These are phyloP conservation scores for Diaporthe longicolla DNA, from an alignment of 2,329 filamentous ascomycete genomes.

Conservation along the genomic window DNA sequence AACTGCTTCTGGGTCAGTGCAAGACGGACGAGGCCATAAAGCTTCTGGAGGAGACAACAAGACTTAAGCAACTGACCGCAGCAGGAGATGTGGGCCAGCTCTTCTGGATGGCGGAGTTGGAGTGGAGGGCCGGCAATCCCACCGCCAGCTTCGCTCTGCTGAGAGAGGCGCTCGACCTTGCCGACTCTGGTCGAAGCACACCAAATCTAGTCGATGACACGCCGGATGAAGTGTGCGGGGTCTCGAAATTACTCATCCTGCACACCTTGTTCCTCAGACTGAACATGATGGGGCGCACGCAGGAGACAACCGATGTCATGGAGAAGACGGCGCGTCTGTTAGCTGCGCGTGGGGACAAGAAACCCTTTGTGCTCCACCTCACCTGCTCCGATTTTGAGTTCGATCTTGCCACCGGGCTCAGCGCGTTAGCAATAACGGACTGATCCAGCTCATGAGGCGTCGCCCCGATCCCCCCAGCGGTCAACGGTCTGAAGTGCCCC, in stretches of 20 bases:
- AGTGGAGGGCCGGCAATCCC: conserved; percentile 27
- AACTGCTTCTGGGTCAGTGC: conserved; percentile 7
- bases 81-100: background rate
- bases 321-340: background rate
- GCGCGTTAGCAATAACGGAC: background rate
- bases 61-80: background rate
- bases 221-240: background rate
- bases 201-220: background rate
- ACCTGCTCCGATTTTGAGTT: conserved; percentile 17
- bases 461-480: too few relatives aligned
- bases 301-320: background rate
- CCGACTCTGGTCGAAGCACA: background rate
- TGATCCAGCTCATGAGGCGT: background rate
- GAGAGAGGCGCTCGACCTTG: background rate
- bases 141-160: conserved; percentile 10
- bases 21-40: background rate
- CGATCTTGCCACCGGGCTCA: background rate
- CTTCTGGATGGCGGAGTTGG: conserved; percentile 35
- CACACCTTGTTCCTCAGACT: background rate
- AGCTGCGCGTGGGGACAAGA: background rate
- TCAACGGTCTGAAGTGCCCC: background rate
- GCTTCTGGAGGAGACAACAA: background rate
- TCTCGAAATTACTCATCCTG: background rate
- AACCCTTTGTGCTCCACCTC: background rate
- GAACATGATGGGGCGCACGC: background rate